Evolutionary conservation across 768 basidiomycete genomes (phyloP), one percentile per base, ranked within the genome.

Genomic region (Artomyces pyxidatus): DNA sequence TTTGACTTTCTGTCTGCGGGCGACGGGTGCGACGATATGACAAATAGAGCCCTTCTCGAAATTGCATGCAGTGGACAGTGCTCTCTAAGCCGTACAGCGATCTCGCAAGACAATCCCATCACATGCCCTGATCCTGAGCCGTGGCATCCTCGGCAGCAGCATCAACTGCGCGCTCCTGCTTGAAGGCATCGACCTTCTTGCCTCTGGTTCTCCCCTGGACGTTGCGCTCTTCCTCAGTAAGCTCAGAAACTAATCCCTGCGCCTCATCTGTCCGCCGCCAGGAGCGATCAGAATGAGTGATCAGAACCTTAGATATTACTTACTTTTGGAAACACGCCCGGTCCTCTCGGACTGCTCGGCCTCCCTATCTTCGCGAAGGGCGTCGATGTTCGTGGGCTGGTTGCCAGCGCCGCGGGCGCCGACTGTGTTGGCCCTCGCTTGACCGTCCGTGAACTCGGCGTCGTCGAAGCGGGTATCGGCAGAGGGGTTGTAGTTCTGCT

Each of bases 111-210:
- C n/a, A n/a, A n/a, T n/a, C n/a, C n/a, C n/a, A n/a, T n/a, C n/a
- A n/a, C n/a, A n/a, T n/a, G n/a, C n/a, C n/a, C 32, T 35, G 14
- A 17, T 35, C 32, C 32, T 35, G 32, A 12, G 12, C 3, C 7
- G 32, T 35, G 4, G 32, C 32, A 12, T 35, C 32, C 7, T 43
- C 42, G 16, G 7, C 12, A 4, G 9, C 21, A 8, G 17, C 27
- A 37, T 48, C 51, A 8, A 49, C 48, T 21, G 32, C 41, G 45
- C 45, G 41, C 40, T 50, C 49, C 28, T 54, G 49, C 37, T 35
- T 42, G 45, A 37, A 51, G 3, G 25, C 37, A 16, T 52, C 53
- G 4, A 52, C 50, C 37, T 45, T 44, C 37, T 7, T 40, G 2
- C 50, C 42, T 29, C 37, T 32, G 3, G 42, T 50, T 30, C 35